Evolutionary conservation across 2,329 filamentous ascomycete species (phyloP).

Genomic region (Cryphonectria parasitica): DNA sequence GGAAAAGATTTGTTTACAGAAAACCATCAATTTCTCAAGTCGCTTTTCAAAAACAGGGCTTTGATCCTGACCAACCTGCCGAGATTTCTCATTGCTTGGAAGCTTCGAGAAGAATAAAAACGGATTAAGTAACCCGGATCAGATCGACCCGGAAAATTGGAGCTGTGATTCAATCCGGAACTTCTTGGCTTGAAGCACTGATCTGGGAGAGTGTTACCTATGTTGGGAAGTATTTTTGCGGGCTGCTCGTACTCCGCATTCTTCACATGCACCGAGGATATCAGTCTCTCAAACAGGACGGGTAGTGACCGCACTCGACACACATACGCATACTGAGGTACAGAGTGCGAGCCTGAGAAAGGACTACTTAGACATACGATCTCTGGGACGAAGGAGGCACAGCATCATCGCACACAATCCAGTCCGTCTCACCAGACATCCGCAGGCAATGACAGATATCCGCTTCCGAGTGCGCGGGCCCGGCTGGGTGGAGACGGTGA

Average conservation of each 20-base stretch:
- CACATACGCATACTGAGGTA: not conserved
- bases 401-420: not conserved
- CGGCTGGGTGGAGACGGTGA: constrained; percentile 70
- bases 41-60: not conserved
- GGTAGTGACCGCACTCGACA: not conserved
- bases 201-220: not conserved
- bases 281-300: not conserved
- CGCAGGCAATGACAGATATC: constrained; percentile 51
- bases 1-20: too few relatives aligned
- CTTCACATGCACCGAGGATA: not conserved
- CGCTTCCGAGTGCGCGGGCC: constrained; percentile 77
- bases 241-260: not conserved
- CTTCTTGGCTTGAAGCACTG: not conserved
- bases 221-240: not conserved
- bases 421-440: not conserved
- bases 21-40: not conserved
- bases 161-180: not conserved
- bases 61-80: not conserved
- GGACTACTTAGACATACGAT: not conserved
- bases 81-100: not conserved
- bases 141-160: not conserved
- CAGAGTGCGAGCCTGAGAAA: not conserved
- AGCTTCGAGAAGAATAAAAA: not conserved
- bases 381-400: not conserved
- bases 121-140: not conserved